phyloP scores from a whole-genome alignment of 2,329 filamentous ascomycete species.

The Botrytis galanthina region DNA sequence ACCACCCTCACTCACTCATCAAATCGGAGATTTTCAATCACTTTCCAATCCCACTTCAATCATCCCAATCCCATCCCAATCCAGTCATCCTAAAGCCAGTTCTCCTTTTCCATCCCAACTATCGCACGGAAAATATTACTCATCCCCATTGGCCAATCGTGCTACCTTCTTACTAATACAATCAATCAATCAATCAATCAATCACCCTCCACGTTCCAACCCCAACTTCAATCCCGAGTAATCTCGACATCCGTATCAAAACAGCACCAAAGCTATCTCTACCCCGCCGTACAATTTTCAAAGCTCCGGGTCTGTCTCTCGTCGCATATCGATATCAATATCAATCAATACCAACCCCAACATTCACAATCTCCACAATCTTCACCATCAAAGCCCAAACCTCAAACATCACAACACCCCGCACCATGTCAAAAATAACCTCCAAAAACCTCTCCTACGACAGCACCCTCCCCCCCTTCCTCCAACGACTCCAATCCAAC shows the following conservation, averaged over 20 bases:
- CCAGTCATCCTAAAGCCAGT: background rate
- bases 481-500: conserved; percentile 55
- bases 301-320: background rate
- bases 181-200: too few relatives aligned
- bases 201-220: background rate
- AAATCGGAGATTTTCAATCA: background rate
- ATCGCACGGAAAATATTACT: background rate
- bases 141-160: background rate
- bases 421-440: conserved; percentile 53
- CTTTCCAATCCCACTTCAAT: too few relatives aligned
- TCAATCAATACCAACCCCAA: too few relatives aligned
- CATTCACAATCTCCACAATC: too few relatives aligned
- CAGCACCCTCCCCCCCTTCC: conserved; percentile 58
- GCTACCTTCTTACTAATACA: background rate
- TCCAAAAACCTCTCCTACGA: conserved; percentile 69
- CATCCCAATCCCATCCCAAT: background rate
- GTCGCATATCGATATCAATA: background rate
- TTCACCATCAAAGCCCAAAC: too few relatives aligned
- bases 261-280: background rate
- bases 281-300: background rate
- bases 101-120: background rate
- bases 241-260: background rate
- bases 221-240: background rate
- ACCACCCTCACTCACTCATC: background rate
- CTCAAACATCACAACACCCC: background rate